Evolutionary conservation across 768 basidiomycete species (phyloP).

Genomic region (Mycena filopes): DNA sequence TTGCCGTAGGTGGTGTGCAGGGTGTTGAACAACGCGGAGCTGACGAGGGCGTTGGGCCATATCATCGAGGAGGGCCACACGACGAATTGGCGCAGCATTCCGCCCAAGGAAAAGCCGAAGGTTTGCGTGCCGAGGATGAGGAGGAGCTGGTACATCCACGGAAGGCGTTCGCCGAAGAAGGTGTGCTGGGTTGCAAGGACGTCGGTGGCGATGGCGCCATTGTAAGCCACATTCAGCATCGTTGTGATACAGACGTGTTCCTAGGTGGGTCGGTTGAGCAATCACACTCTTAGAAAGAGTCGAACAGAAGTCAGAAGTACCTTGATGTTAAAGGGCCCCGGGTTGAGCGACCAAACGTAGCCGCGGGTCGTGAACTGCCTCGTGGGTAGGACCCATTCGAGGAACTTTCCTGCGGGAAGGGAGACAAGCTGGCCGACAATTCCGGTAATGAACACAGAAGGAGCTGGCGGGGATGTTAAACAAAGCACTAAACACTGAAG

Average conservation of each 20-base stretch:
- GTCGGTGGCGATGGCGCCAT: constrained; percentile 77
- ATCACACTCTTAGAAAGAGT: neutral
- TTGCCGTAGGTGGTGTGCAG: constrained; percentile 81
- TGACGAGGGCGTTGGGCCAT: constrained; percentile 90
- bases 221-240: constrained; percentile 77
- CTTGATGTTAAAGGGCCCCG: constrained; percentile 90
- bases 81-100: constrained; percentile 80
- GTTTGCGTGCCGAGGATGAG: constrained; percentile 72
- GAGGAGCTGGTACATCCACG: constrained; percentile 69
- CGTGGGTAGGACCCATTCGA: constrained; percentile 74
- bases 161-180: constrained; percentile 67
- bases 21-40: constrained; percentile 87
- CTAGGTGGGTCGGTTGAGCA: constrained; percentile 23
- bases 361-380: constrained; percentile 74
- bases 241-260: constrained; percentile 88
- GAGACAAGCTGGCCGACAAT: constrained; percentile 80
- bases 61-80: constrained; percentile 90
- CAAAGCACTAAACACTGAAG: constrained; percentile 56
- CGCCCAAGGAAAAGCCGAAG: constrained; percentile 78
- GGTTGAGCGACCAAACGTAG: constrained; percentile 78
- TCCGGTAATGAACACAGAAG: constrained; percentile 70
- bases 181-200: constrained; percentile 71
- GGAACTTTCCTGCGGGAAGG: constrained; percentile 76
- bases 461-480: constrained; percentile 73
- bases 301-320: no score